Percentiles rank a stretch among this genome's conserved stretches.
phyloP scores from a whole-genome alignment of 345 rosid genomes.

The Bruguiera sexangula region DNA sequence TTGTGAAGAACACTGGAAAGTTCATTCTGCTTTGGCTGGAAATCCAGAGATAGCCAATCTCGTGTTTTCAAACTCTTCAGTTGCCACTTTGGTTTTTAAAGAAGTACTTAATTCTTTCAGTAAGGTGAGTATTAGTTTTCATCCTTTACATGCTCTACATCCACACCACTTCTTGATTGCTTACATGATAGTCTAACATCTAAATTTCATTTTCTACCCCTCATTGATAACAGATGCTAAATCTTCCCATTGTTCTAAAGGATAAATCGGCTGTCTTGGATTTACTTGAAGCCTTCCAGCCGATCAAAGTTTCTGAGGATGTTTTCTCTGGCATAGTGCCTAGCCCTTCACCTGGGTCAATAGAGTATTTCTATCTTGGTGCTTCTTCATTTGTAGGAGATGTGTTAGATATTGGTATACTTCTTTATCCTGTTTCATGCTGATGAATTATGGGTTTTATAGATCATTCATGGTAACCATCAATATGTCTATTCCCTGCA shows the following conservation, averaged over 20 bases:
- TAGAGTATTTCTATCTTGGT: conserved; percentile 58
- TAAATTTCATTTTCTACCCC: not conserved
- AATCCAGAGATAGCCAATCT: conserved; percentile 46
- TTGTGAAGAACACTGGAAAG: conserved; percentile 64
- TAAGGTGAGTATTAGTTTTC: conserved; percentile 47
- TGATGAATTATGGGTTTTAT: conserved; percentile 1
- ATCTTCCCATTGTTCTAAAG: conserved; percentile 48
- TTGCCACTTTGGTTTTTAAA: conserved; percentile 46
- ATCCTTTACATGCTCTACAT: not conserved
- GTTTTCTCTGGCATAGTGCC: conserved; percentile 37
- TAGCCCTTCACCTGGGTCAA: conserved; percentile 52
- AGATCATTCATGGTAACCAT: not conserved
- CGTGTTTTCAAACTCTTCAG: conserved; percentile 46
- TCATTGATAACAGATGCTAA: conserved; percentile 42
- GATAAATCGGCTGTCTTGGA: conserved; percentile 46
- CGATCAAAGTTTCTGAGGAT: conserved; percentile 32
- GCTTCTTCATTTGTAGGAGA: conserved; percentile 60
- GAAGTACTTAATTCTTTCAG: conserved; percentile 64
- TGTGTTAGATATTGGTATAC: conserved; percentile 51
- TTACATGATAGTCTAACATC: not conserved
- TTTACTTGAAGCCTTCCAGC: conserved; percentile 70
- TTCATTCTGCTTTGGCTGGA: conserved; percentile 50
- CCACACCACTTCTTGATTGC: not conserved
- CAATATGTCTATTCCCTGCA: conserved; percentile 36
- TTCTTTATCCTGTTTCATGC: conserved; percentile 8